Base-by-base conservation (phyloP, 257 asterid species). In the Eustoma russellianum region DNA sequence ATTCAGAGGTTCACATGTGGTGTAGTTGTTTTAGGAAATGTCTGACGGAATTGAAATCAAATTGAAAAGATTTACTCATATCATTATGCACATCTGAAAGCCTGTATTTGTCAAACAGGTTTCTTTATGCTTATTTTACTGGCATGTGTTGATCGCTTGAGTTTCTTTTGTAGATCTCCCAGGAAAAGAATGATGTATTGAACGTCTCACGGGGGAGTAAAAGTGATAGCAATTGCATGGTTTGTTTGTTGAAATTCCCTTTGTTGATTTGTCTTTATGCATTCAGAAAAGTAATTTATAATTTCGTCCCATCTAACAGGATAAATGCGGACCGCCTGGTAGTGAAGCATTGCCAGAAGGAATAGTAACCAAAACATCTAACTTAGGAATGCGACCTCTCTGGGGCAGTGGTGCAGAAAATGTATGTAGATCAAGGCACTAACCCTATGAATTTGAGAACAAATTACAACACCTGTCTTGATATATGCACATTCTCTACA, bases 341-440 rank as follows among this genome's bases (percentile, higher is more conserved):
- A 78, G 72, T 9, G 95, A 78, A 65, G 67, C 87, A 63, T 76
- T 90, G 70, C 98, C 98, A 1, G 64, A 69, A 66, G 96, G 95
- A 63, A 83, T 90, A 45, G 65, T 83, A 59, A 67, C 93, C 33
- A 33, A 57, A 59, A 77, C 91, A 47, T 73, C 98, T 28, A 76
- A 80, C 81, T 63, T 86, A 73, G 83, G 80, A 70, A 76, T 82
- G 94, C 67, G 67, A 47, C 72, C 86, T 63, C 69, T 90, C 67
- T 69, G 78, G 57, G 96, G 95, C 24, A 76, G 77, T 48, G 43
- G 74, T 45, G 19, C 65, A 41, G 64, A 68, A 54, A 52, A 77
- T 46, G 83, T 86, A 70, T 13, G 70, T 62, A 13, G 11, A 6
- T 38, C 43, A 38, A 38, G 12, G 43, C 12, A 6, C 8, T 38